Evolutionary conservation across 495 filamentous ascomycete genomes (phyloP), one percentile per base, ranked within the genome.

Genomic region (Platismatia glauca): DNA sequence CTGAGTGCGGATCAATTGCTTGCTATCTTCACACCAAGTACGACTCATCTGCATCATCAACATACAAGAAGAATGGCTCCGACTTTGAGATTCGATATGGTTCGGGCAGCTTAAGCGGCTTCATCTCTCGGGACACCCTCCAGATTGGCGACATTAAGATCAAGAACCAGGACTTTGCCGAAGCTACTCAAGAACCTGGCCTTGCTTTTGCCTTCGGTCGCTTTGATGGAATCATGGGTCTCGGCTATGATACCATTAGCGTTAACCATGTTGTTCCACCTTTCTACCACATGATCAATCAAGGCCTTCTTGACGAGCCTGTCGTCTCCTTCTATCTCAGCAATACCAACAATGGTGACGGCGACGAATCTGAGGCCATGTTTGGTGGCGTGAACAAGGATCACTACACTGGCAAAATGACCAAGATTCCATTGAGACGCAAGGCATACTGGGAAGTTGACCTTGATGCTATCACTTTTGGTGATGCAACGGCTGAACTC

Each of bases 371-470:
- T 13, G 93, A 90, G 75, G 93, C 86, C 43, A 86, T 86, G 59
- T 97, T 99, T 65, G 95, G 95, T 76, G 95, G 95, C 70, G 79
- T 97, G 61, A 86, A 97, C 75, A 78, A 91, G 75, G 77, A 78
- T 70, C 89, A 90, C 79, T 97, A 90, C 81, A 86, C 81, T 37
- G 95, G 95, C 68, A 86, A 97, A 75, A 81, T 99, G 70, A 90
- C 85, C 64, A 92, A 88, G 71, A 91, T 99, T 66, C 93, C 93
- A 56, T 84, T 99, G 66, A 86, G 94, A 73, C 89, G 95, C 71
- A 97, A 97, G 86, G 95, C 95, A 44, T 99, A 99, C 82, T 99
- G 95, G 95, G 95, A 99, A 81, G 93, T 97, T 33, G 91, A 97
- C 67, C 85, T 97, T 65, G 88, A 97, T 70, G 79, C 89, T 53